Evolutionary conservation across 2,329 filamentous ascomycete species (phyloP).

Genomic region (Colletotrichum nymphaeae): DNA sequence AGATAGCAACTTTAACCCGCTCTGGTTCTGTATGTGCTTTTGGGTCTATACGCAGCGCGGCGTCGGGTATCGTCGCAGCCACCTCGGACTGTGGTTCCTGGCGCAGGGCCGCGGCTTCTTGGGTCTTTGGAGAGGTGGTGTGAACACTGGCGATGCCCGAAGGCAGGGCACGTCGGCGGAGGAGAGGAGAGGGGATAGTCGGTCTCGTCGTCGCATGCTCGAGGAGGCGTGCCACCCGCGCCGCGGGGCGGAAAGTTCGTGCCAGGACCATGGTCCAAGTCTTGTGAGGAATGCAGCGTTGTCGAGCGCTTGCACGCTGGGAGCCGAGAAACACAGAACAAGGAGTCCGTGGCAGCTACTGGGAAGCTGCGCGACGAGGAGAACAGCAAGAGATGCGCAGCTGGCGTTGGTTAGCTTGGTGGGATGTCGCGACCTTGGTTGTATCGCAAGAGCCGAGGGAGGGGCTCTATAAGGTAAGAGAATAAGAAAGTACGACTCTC

Average conservation of each 20-base stretch:
- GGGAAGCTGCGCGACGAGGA: neutral
- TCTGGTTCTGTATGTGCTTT: neutral
- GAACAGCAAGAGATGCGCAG: neutral
- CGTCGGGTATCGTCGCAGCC: neutral
- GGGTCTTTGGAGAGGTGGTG: conserved; percentile 19
- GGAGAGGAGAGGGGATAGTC: neutral
- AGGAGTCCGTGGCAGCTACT: neutral
- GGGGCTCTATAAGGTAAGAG: neutral
- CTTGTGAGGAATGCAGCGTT: neutral
- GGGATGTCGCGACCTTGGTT: neutral
- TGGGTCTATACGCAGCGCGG: neutral
- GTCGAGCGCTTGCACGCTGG: neutral
- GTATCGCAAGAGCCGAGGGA: neutral
- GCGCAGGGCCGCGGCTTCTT: conserved; percentile 1
- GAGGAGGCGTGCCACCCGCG: neutral
- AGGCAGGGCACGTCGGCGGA: neutral
- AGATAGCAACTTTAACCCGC: neutral
- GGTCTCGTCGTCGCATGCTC: neutral
- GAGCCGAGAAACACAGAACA: neutral
- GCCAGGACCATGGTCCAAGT: conserved; percentile 1
- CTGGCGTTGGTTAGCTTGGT: neutral
- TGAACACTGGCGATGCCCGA: conserved; percentile 5
- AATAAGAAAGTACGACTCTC: no score
- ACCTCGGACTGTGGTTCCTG: neutral
- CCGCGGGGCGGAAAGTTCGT: neutral